Evolutionary conservation across 495 filamentous ascomycete species (phyloP), one percentile per base, ranked within the genome.

Genomic region (Tricharina praecox): DNA sequence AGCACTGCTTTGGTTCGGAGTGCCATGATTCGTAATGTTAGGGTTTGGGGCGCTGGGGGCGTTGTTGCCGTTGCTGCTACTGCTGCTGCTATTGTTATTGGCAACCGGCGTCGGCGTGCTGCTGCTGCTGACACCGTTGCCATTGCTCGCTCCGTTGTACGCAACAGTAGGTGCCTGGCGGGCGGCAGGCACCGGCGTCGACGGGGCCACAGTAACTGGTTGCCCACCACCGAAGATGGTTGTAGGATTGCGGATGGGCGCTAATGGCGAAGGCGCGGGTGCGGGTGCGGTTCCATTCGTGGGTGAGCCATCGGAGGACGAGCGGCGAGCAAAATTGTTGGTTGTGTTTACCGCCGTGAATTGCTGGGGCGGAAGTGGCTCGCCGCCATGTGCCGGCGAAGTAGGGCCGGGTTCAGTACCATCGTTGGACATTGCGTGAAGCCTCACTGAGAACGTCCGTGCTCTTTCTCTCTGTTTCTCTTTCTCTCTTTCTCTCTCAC

Each of bases 271-370:
- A 53, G 7, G 54, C 47, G n/a, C 48, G 48, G 33, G 45, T 35
- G 19, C 13, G 18, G 35, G 25, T 26, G 40, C 23, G 13, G 7
- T 8, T 19, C 19, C 21, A 26, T 24, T 43, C 2, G 40, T 24
- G n/a, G 21, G 3, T 25, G 24, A 39, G 16, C 50, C 28, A 39
- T 43, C 7, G 42, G 24, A 21, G 20, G n/a, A 21, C 50, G 50
- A 21, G 23, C 41, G 11, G 40, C 4, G 23, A 33, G 50, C n/a
- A n/a, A n/a, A 33, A 57, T 49, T 32, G 42, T 28, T 46, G 18
- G 21, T 47, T 40, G 53, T 58, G 50, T 58, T 58, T 13, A 58
- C 55, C 18, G 55, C 54, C 2, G 55, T 58, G 19, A 58, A 58
- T 25, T 50, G 51, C 37, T 53, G 54, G 9, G 53, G 49, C 26